A percentile compares a stretch with the other conserved stretches of the same genome.
Evolutionary conservation across 2,329 filamentous ascomycete genomes (phyloP).

Genomic region (Pseudogymnoascus sp.): DNA sequence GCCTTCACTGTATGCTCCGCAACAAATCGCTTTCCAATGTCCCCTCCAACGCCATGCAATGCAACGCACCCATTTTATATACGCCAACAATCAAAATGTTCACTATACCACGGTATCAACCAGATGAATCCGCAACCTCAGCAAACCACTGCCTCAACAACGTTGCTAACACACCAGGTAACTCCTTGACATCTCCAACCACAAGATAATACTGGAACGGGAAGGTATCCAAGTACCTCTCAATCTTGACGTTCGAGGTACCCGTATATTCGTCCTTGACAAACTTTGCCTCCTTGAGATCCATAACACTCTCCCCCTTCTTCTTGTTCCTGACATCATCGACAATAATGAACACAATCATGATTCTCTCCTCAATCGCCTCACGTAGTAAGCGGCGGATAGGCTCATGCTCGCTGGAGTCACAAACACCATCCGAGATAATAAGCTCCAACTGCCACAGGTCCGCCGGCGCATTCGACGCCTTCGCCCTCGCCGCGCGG

Average conservation of each 20-base stretch:
- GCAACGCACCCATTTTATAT: background rate
- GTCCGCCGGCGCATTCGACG: constrained; percentile 48
- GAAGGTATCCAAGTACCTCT: constrained; percentile 89
- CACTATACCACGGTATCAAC: background rate
- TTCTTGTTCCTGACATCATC: constrained; percentile 52
- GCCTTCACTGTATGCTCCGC: background rate
- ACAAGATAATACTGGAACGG: constrained; percentile 97
- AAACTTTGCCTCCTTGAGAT: constrained; percentile 82
- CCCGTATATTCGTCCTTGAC: constrained; percentile 50
- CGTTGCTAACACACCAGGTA: constrained; percentile 80
- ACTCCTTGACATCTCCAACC: constrained; percentile 81
- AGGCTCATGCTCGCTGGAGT: constrained; percentile 67
- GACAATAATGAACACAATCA: constrained; percentile 97
- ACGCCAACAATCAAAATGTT: background rate
- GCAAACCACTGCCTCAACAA: constrained; percentile 95
- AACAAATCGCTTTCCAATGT: background rate
- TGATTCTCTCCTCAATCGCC: constrained; percentile 87
- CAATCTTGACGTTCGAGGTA: constrained; percentile 65
- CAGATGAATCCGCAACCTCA: constrained; percentile 39
- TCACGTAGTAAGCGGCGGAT: constrained; percentile 77
- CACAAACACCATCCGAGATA: constrained; percentile 88
- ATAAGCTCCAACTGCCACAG: constrained; percentile 94
- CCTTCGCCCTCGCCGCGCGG: constrained; percentile 57
- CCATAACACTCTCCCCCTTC: constrained; percentile 64
- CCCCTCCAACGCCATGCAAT: background rate